Conservation (phyloP, 352 stramenopile genomes). For the Pythium folliculosum region DNA sequence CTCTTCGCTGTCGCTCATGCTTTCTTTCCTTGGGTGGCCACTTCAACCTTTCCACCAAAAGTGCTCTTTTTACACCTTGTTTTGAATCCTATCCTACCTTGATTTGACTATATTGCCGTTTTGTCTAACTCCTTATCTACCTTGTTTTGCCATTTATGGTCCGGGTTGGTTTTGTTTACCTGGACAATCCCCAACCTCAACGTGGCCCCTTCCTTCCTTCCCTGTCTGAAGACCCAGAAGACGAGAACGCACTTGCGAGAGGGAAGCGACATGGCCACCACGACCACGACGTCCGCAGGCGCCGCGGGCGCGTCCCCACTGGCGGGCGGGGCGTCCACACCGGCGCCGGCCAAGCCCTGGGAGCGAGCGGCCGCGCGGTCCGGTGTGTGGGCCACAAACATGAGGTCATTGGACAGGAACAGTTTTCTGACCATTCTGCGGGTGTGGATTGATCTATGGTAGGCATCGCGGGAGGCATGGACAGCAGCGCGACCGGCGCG, state of each 20-base stretch:
- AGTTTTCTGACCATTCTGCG: background rate
- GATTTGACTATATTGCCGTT: background rate
- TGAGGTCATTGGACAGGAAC: background rate
- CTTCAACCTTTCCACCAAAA: background rate
- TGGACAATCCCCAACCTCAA: conserved; percentile 5
- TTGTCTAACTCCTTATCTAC: background rate
- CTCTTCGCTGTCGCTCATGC: conserved; percentile 28
- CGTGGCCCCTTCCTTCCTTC: too few relatives aligned
- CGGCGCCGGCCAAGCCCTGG: conserved; percentile 19
- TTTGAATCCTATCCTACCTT: background rate
- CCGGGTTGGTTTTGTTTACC: conserved; percentile 12
- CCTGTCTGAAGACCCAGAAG: too few relatives aligned
- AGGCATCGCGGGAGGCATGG: too few relatives aligned
- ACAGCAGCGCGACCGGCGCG: background rate
- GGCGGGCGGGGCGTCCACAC: background rate
- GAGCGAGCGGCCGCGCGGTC: conserved; percentile 8
- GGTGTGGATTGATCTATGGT: too few relatives aligned
- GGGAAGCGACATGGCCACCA: background rate
- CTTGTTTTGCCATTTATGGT: background rate
- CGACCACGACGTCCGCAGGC: background rate
- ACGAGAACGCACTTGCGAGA: too few relatives aligned
- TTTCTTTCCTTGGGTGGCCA: background rate
- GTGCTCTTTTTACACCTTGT: background rate
- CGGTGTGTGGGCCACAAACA: background rate
- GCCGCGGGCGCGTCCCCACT: background rate